Conservation (phyloP, 441 rosid species). For the Cnidoscolus chayamansa region DNA sequence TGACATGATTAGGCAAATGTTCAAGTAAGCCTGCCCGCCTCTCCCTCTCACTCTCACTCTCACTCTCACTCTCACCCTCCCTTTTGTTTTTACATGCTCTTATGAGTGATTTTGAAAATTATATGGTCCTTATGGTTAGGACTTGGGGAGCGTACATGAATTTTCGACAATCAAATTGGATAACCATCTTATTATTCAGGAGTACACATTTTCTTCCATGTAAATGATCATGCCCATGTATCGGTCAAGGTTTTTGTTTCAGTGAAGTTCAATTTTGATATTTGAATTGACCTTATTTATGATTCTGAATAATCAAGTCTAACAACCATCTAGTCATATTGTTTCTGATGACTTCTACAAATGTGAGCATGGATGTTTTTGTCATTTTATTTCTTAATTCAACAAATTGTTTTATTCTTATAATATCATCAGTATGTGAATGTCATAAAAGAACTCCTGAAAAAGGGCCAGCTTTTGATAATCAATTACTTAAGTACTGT, state of each 20-base stretch:
- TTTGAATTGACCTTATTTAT: neutral
- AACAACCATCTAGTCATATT: neutral
- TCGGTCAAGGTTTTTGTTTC: neutral
- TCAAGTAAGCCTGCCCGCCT: constrained; percentile 36
- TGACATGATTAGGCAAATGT: constrained; percentile 60
- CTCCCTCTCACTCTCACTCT: too few relatives aligned
- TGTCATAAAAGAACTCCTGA: neutral
- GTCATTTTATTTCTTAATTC: neutral
- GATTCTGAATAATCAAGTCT: neutral
- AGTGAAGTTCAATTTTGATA: neutral
- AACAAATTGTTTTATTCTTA: neutral
- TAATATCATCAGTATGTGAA: neutral
- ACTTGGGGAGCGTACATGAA: neutral
- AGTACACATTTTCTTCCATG: neutral
- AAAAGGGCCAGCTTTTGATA: neutral
- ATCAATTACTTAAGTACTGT: neutral
- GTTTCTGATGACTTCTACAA: neutral
- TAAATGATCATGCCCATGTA: neutral
- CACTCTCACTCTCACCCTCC: too few relatives aligned
- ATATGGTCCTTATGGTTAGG: neutral
- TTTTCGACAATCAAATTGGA: neutral
- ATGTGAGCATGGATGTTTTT: neutral
- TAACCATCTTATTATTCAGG: neutral
- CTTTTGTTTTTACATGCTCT: neutral
- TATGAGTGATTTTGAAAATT: neutral